Conservation (phyloP, 495 filamentous ascomycete genomes). For the Tuber microsphaerosporum region DNA sequence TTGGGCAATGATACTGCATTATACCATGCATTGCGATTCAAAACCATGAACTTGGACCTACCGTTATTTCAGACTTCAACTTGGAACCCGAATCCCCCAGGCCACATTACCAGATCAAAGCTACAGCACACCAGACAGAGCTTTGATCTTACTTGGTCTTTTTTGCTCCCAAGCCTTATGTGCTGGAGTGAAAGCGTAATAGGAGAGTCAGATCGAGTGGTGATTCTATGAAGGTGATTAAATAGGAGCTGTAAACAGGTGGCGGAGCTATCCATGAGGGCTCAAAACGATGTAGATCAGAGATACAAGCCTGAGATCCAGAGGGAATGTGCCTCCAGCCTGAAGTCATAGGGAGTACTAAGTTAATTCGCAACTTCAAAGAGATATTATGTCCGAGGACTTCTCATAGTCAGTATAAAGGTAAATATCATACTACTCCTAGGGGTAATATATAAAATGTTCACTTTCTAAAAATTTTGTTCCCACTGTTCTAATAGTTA, state of each 20-base stretch:
- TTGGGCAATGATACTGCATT: background rate
- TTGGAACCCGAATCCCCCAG: background rate
- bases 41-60: background rate
- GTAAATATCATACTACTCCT: no score
- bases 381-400: no score
- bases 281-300: background rate
- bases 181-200: background rate
- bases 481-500: no score
- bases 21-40: background rate
- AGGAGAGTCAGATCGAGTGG: background rate
- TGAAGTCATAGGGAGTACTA: no score
- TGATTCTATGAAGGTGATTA: background rate
- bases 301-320: background rate
- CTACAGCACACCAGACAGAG: background rate
- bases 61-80: background rate
- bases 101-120: background rate
- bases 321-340: background rate
- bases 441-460: no score
- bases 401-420: no score
- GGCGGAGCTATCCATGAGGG: background rate
- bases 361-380: no score
- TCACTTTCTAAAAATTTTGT: no score
- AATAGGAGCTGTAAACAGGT: background rate
- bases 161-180: background rate
- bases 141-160: background rate